Evolutionary conservation across 1,284 basidiomycete genomes (phyloP).

Genomic region (Coriolopsis trogii): DNA sequence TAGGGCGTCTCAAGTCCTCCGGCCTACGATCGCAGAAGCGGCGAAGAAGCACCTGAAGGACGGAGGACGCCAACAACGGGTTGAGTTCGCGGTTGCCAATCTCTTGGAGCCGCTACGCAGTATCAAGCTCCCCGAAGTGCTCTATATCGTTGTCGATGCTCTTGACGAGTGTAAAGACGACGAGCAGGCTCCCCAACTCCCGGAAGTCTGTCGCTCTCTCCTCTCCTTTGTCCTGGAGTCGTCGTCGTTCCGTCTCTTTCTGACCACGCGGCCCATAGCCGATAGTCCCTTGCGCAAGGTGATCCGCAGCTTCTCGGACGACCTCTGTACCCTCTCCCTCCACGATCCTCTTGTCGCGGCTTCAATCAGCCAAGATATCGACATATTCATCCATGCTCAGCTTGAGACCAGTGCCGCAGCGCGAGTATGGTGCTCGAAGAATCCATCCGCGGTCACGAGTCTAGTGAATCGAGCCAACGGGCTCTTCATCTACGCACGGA

Average conservation of each 20-base stretch:
- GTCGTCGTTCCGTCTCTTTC: neutral
- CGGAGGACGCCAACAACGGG: neutral
- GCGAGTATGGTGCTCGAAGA: no score
- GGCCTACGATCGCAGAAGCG: neutral
- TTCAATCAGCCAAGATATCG: no score
- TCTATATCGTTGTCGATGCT: conserved; percentile 2
- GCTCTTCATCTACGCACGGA: no score
- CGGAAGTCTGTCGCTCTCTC: neutral
- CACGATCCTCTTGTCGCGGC: no score
- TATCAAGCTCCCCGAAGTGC: neutral
- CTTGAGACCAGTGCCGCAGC: no score
- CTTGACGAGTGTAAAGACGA: conserved; percentile 7
- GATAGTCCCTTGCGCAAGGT: no score
- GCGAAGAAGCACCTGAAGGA: neutral
- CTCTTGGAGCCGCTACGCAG: neutral
- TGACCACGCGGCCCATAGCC: conserved; percentile 1
- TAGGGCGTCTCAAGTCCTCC: neutral
- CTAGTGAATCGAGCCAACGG: no score
- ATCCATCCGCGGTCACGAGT: no score
- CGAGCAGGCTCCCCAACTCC: neutral
- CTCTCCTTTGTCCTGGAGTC: neutral
- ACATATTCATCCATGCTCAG: no score
- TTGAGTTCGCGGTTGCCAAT: neutral
- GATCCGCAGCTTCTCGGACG: no score
- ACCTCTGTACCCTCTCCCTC: no score